A percentile compares a stretch with the other conserved stretches of the same genome.
These are phyloP conservation scores for Erythrophleum fordii DNA, from an alignment of 306 rosid species.

Conservation along the genomic window DNA sequence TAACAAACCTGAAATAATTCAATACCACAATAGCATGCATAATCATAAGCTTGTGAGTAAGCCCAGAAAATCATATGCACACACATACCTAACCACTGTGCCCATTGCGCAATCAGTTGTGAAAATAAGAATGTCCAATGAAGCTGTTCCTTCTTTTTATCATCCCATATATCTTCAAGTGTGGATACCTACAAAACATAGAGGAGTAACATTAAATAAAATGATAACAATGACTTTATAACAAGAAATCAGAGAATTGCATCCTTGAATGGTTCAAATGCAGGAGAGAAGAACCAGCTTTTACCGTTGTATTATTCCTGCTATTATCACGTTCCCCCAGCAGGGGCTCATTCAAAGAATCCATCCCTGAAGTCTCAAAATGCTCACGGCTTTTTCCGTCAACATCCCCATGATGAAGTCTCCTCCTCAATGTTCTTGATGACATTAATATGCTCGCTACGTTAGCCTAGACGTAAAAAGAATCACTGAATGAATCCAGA, in stretches of 20 bases:
- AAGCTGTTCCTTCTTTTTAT: conserved; percentile 73
- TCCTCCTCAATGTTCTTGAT: conserved; percentile 78
- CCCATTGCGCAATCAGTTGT: conserved; percentile 88
- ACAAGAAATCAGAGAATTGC: conserved; percentile 15
- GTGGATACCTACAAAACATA: conserved; percentile 43
- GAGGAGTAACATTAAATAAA: not conserved
- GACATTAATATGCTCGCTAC: conserved; percentile 53
- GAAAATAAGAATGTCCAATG: conserved; percentile 91
- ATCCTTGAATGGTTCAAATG: not conserved
- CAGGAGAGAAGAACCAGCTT: not conserved
- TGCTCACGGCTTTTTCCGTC: conserved; percentile 70
- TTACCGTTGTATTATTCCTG: conserved; percentile 57
- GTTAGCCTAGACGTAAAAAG: conserved; percentile 46
- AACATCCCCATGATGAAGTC: conserved; percentile 91
- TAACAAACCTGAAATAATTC: conserved; percentile 10
- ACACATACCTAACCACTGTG: conserved; percentile 84
- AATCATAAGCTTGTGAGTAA: not conserved
- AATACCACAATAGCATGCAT: not conserved
- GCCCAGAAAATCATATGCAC: conserved; percentile 32
- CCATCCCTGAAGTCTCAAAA: conserved; percentile 58
- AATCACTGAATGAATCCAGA: conserved; percentile 12
- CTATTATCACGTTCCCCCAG: conserved; percentile 52
- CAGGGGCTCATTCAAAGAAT: conserved; percentile 76
- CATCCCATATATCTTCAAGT: conserved; percentile 71
- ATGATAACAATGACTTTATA: conserved; percentile 1